Conservation (phyloP, 148 eudicot species). For the Rhododendron kiyosumense region DNA sequence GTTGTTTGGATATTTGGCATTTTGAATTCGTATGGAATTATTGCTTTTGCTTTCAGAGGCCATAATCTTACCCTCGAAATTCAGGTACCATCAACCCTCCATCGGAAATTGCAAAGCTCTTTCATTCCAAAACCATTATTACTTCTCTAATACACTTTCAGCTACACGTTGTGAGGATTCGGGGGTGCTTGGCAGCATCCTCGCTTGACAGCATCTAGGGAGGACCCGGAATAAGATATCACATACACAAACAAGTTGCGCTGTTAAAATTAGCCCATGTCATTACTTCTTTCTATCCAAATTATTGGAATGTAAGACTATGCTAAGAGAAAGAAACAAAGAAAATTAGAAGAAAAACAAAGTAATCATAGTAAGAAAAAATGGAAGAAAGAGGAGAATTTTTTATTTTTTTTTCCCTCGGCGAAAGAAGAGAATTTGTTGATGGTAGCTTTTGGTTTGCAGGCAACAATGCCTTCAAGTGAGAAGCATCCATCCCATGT, state of each 20-base stretch:
- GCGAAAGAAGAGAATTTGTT: not conserved
- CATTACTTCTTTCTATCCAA: too few relatives aligned
- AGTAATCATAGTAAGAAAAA: too few relatives aligned
- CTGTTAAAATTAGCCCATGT: too few relatives aligned
- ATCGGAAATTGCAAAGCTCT: not conserved
- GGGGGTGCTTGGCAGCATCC: too few relatives aligned
- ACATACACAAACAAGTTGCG: not conserved
- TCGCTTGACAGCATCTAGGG: too few relatives aligned
- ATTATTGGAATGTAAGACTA: too few relatives aligned
- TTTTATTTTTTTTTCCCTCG: too few relatives aligned
- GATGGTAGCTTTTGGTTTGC: not conserved
- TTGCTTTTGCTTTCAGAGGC: slow-evolving; percentile 21
- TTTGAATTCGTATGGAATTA: slow-evolving; percentile 7
- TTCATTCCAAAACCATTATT: not conserved
- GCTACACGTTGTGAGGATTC: not conserved
- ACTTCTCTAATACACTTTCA: not conserved
- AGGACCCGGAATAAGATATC: too few relatives aligned
- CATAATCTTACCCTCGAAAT: slow-evolving; percentile 19
- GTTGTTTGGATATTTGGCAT: slow-evolving; percentile 14
- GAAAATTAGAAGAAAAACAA: too few relatives aligned
- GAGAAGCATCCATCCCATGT: slow-evolving; percentile 14
- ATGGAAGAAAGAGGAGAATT: too few relatives aligned
- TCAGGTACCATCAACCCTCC: slow-evolving; percentile 3
- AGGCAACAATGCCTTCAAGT: slow-evolving; percentile 25
- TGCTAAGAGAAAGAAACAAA: too few relatives aligned